A percentile compares a stretch with the other conserved stretches of the same genome.
These are phyloP conservation scores for Beauveria caledonica DNA, from an alignment of 2,329 filamentous ascomycete genomes.

Conservation along the genomic window DNA sequence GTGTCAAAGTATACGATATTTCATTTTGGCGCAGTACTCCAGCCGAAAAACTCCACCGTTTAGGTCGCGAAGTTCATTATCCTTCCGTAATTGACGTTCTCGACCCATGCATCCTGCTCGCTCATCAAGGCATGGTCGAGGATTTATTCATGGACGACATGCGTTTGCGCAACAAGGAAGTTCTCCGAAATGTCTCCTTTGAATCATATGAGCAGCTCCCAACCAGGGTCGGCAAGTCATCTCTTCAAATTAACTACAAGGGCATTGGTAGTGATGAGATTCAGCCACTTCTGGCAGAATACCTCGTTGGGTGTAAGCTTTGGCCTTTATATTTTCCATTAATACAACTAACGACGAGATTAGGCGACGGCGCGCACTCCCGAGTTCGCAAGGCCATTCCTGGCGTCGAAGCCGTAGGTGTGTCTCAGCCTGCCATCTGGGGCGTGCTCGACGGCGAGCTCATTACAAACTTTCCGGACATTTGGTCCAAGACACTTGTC, in stretches of 20 bases:
- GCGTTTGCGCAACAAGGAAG: conserved; percentile 52
- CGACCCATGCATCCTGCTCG: conserved; percentile 48
- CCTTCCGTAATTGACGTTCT: conserved; percentile 51
- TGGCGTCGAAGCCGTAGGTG: conserved; percentile 44
- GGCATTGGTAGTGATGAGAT: conserved; percentile 43
- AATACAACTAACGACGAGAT: not conserved
- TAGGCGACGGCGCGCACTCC: conserved; percentile 63
- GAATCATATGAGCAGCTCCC: conserved; percentile 42
- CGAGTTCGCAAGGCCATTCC: conserved; percentile 58
- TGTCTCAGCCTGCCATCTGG: conserved; percentile 52
- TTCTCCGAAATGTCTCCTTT: conserved; percentile 57
- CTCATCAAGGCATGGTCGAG: conserved; percentile 71
- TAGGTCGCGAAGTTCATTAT: conserved; percentile 61
- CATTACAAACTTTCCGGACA: conserved; percentile 64
- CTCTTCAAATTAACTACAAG: conserved; percentile 43
- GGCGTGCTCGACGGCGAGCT: conserved; percentile 64
- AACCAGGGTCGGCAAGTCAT: conserved; percentile 31
- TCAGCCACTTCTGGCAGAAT: conserved; percentile 47
- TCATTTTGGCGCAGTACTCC: conserved; percentile 57
- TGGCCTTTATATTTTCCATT: not conserved
- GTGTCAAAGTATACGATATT: conserved; percentile 66
- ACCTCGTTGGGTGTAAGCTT: conserved; percentile 56
- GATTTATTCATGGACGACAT: conserved; percentile 62
- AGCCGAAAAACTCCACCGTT: conserved; percentile 46
- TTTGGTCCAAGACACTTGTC: conserved; percentile 66